A percentile compares a stretch with the other conserved stretches of the same genome.
Evolutionary conservation across 768 basidiomycete species (phyloP).

Genomic region (Cystofilobasidium macerans): DNA sequence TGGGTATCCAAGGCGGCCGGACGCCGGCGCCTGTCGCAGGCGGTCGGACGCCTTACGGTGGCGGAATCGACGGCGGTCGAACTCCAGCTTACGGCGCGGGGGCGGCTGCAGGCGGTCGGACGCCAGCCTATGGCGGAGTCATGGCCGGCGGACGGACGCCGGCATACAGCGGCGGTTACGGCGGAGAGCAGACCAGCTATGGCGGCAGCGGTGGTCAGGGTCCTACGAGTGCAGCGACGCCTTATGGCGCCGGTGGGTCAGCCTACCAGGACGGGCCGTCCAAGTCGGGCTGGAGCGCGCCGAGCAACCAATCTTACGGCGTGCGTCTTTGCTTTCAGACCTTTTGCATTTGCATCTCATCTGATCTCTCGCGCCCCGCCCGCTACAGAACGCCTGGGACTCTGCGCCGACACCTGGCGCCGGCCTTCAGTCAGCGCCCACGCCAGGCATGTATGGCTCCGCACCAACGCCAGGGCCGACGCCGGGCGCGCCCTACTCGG

Average conservation of each 20-base stretch:
- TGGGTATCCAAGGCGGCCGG: conserved; percentile 12
- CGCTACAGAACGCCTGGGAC: conserved; percentile 33
- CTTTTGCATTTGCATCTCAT: not conserved
- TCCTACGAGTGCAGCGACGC: conserved; percentile 1
- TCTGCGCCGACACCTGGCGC: conserved; percentile 48
- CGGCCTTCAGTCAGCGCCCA: conserved; percentile 36
- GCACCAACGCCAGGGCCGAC: conserved; percentile 38
- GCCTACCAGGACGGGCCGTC: conserved; percentile 2
- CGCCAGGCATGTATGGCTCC: conserved; percentile 38
- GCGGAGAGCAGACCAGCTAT: not conserved
- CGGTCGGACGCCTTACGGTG: conserved; percentile 15
- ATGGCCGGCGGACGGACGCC: conserved; percentile 26
- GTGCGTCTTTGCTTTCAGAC: conserved; percentile 21
- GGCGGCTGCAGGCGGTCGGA: too few relatives aligned
- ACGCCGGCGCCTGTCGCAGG: conserved; percentile 26
- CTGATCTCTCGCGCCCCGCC: conserved; percentile 29
- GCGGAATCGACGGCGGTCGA: conserved; percentile 18
- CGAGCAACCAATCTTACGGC: conserved; percentile 19
- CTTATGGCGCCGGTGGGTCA: conserved; percentile 21
- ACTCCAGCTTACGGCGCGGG: conserved; percentile 8
- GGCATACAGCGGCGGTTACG: conserved; percentile 30
- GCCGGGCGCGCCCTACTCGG: conserved; percentile 20
- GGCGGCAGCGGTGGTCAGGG: not conserved
- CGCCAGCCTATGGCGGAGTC: not conserved
- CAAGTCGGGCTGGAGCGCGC: not conserved